Conservation (phyloP, 2,329 filamentous ascomycete species). For the Fusarium concolor region DNA sequence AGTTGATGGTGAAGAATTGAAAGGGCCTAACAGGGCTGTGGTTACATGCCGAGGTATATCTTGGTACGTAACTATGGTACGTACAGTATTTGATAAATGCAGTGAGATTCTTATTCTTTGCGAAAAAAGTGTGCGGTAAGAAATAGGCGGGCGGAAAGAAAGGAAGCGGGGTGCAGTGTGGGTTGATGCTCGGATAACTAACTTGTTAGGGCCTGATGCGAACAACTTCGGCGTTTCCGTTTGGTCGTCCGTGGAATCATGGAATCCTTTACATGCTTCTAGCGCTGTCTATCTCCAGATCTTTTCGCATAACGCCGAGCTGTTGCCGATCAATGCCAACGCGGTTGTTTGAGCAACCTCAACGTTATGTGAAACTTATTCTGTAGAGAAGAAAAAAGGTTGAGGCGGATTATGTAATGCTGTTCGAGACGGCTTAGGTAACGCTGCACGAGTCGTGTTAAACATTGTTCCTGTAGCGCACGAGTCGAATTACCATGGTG, state of each 20-base stretch:
- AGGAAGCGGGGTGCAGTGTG: constrained; percentile 1
- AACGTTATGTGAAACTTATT: too few species aligned
- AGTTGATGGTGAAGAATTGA: neutral
- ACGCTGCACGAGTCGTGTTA: too few species aligned
- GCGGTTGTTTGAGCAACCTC: neutral
- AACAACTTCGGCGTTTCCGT: constrained; percentile 16
- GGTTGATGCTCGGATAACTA: constrained; percentile 14
- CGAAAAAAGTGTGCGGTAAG: neutral
- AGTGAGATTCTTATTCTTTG: constrained; percentile 1
- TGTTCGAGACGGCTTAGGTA: too few species aligned
- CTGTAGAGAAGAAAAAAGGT: too few species aligned
- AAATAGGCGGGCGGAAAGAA: neutral
- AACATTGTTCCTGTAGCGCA: too few species aligned
- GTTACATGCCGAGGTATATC: neutral
- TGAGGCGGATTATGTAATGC: too few species aligned
- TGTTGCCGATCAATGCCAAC: neutral
- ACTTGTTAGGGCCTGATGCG: neutral
- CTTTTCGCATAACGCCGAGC: constrained; percentile 22
- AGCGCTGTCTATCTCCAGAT: constrained; percentile 9
- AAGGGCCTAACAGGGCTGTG: too few species aligned
- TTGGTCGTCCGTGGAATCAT: constrained; percentile 11
- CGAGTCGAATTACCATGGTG: too few species aligned
- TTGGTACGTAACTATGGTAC: too few species aligned
- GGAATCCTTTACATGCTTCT: constrained; percentile 25
- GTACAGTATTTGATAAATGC: neutral